A percentile compares a stretch with the other conserved stretches of the same genome.
These are phyloP conservation scores for Maudiozyma saulgeensis DNA, from an alignment of 805 yeast species.

Conservation along the genomic window DNA sequence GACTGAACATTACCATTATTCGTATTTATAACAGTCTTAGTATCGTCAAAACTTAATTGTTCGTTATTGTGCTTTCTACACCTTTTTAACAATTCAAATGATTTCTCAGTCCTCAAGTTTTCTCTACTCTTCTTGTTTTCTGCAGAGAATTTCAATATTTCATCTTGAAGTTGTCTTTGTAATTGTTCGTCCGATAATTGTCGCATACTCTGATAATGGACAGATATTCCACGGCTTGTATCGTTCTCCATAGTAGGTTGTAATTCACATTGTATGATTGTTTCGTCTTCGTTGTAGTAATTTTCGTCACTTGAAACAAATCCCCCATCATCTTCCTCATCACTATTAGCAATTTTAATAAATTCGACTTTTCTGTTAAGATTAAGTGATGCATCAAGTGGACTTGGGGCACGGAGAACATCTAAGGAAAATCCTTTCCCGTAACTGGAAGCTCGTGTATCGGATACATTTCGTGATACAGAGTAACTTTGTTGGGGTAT, in stretches of 20 bases:
- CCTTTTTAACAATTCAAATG: constrained; percentile 20
- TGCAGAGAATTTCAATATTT: constrained; percentile 21
- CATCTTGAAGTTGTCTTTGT: constrained; percentile 19
- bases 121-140: constrained; percentile 25
- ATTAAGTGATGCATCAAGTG: background rate
- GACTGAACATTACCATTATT: background rate
- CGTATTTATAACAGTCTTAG: background rate
- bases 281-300: background rate
- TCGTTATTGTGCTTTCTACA: background rate
- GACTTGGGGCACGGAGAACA: constrained; percentile 8
- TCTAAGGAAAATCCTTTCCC: constrained; percentile 15
- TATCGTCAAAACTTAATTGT: background rate
- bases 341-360: constrained; percentile 1
- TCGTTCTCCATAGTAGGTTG: background rate
- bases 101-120: constrained; percentile 23
- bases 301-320: background rate
- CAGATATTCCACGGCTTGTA: background rate
- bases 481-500: background rate
- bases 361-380: constrained; percentile 4
- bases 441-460: background rate
- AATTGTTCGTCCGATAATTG: constrained; percentile 22
- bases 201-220: constrained; percentile 1
- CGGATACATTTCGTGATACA: background rate
- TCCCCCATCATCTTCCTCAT: background rate
- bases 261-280: background rate